A percentile compares a stretch with the other conserved stretches of the same genome.
Evolutionary conservation across 306 rosid species (phyloP).

Genomic region (Fragaria vesca): DNA sequence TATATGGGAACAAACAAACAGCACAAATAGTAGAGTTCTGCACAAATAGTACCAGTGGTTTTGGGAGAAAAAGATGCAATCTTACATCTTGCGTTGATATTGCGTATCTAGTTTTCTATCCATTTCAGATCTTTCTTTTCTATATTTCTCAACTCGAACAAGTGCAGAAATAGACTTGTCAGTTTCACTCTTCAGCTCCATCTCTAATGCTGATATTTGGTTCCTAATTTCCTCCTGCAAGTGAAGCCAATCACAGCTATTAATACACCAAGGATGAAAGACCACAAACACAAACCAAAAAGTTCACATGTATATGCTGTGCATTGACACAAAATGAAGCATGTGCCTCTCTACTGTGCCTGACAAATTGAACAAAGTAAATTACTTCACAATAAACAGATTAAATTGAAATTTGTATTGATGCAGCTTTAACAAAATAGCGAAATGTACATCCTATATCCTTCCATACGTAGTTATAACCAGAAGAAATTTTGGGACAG

Average conservation of each 20-base stretch:
- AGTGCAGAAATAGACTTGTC: conserved; percentile 55
- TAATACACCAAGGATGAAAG: conserved; percentile 2
- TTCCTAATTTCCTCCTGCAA: conserved; percentile 77
- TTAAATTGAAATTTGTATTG: background rate
- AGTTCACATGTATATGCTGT: background rate
- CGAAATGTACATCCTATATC: background rate
- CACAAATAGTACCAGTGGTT: background rate
- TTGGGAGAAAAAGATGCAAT: conserved; percentile 15
- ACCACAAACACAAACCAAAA: background rate
- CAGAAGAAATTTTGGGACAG: background rate
- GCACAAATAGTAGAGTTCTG: background rate
- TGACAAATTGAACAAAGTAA: background rate
- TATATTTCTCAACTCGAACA: conserved; percentile 59
- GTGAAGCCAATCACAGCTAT: conserved; percentile 10
- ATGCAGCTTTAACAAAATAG: background rate
- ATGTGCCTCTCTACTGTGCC: background rate
- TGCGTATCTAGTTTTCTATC: conserved; percentile 78
- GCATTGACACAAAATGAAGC: background rate
- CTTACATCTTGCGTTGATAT: conserved; percentile 82
- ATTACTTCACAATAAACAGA: background rate
- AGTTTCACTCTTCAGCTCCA: conserved; percentile 48
- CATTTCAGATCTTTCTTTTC: conserved; percentile 71
- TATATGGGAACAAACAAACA: background rate
- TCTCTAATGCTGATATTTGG: conserved; percentile 60
- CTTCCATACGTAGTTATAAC: background rate